phyloP scores from a whole-genome alignment of 352 stramenopile genomes.

The Thalassiosira allenii region DNA sequence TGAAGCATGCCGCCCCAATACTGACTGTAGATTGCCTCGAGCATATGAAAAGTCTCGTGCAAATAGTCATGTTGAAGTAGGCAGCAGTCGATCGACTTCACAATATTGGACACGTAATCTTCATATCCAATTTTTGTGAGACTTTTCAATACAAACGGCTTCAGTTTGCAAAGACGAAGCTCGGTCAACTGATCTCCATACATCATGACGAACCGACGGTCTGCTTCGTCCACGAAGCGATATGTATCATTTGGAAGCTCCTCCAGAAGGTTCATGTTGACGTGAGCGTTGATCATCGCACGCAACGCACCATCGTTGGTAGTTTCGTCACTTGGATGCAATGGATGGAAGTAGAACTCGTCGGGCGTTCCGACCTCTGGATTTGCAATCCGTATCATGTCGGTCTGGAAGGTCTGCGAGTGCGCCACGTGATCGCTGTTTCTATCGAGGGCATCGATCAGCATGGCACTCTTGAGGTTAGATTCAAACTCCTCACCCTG shows the following conservation, averaged over 20 bases:
- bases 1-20: constrained; percentile 24
- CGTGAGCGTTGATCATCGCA: constrained; percentile 12
- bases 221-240: too few relatives aligned
- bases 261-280: constrained; percentile 18
- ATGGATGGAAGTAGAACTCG: constrained; percentile 7
- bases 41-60: constrained; percentile 14
- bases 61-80: constrained; percentile 28
- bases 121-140: constrained; percentile 30
- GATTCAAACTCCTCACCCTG: too few relatives aligned
- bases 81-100: not conserved
- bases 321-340: constrained; percentile 5
- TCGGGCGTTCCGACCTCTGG: constrained; percentile 5
- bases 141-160: not conserved
- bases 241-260: too few relatives aligned
- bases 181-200: constrained; percentile 14
- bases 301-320: constrained; percentile 1
- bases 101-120: constrained; percentile 12
- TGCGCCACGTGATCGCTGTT: not conserved
- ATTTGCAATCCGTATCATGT: constrained; percentile 14
- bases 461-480: too few relatives aligned
- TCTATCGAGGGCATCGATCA: too few relatives aligned
- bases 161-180: not conserved
- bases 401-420: not conserved
- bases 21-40: constrained; percentile 10
- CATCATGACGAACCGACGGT: not conserved